These are phyloP conservation scores for Omphalea diandra DNA, from an alignment of 441 rosid species.

Conservation along the genomic window DNA sequence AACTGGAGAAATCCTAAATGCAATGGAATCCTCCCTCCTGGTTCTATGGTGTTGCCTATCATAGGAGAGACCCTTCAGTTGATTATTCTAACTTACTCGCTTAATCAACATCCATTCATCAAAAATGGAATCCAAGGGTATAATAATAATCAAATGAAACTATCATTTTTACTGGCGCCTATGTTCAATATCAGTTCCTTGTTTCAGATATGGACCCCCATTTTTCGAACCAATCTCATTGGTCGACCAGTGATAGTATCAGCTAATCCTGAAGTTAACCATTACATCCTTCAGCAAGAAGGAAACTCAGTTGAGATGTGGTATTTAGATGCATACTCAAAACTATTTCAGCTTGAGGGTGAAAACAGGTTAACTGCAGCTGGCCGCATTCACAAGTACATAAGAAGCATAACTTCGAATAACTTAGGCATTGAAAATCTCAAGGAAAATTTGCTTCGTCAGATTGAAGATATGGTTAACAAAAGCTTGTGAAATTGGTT, in stretches of 20 bases:
- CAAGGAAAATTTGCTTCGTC: conserved; percentile 23
- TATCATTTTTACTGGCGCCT: too few relatives aligned
- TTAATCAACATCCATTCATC: conserved; percentile 45
- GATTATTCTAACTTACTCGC: conserved; percentile 35
- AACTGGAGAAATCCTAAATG: conserved; percentile 49
- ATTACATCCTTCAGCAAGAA: conserved; percentile 32
- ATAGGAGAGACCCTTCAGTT: conserved; percentile 53
- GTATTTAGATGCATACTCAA: conserved; percentile 31
- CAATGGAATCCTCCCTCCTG: conserved; percentile 55
- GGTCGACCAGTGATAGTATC: conserved; percentile 39
- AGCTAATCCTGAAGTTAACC: conserved; percentile 40
- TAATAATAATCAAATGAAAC: neutral
- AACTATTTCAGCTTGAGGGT: conserved; percentile 27
- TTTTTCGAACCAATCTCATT: conserved; percentile 42
- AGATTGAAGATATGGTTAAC: conserved; percentile 19
- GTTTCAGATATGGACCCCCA: conserved; percentile 39
- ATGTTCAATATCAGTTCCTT: neutral
- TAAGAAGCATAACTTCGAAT: conserved; percentile 14
- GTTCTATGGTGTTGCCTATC: conserved; percentile 55
- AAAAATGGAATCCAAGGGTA: conserved; percentile 41
- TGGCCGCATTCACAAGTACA: conserved; percentile 28
- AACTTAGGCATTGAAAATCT: conserved; percentile 29
- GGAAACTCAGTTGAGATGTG: conserved; percentile 35
- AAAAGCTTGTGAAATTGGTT: conserved; percentile 24
- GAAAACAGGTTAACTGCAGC: conserved; percentile 4